These are phyloP conservation scores for Areca catechu DNA, from an alignment of 176 grass and related monocot genomes.

Conservation along the genomic window DNA sequence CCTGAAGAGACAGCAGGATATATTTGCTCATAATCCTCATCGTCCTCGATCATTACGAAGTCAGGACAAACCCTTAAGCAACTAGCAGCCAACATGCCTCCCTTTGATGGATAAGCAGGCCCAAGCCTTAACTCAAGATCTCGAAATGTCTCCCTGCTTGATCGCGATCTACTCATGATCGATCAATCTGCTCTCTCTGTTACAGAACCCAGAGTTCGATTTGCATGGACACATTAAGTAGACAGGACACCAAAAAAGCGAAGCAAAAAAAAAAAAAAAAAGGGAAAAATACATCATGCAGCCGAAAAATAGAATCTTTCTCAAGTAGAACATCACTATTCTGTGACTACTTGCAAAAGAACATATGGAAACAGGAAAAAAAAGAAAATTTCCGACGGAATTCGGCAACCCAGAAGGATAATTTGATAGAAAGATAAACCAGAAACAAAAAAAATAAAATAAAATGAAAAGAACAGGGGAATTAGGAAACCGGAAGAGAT, in stretches of 20 bases:
- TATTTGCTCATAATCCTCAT: not conserved
- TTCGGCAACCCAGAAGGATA: no score
- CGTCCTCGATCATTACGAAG: conserved; percentile 9
- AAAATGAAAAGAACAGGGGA: not conserved
- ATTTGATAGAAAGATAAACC: not conserved
- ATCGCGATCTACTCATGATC: not conserved
- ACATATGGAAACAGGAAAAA: not conserved
- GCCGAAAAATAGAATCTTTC: not conserved
- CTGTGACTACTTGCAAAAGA: not conserved
- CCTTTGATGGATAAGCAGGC: conserved; percentile 3
- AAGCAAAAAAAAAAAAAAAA: not conserved
- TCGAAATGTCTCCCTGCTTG: conserved; percentile 5
- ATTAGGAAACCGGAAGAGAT: not conserved
- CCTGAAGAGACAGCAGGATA: not conserved
- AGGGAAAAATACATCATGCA: not conserved
- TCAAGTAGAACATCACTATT: not conserved
- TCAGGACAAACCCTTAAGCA: not conserved
- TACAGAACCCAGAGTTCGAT: not conserved
- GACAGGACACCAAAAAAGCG: not conserved
- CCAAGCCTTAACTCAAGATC: conserved; percentile 14
- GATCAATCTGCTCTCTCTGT: not conserved
- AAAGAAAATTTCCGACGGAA: not conserved
- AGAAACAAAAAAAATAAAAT: not conserved
- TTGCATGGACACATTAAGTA: not conserved
- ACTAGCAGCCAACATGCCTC: conserved; percentile 1